Evolutionary conservation across 1,139 yeast species (phyloP).

Genomic region (Candida sp.): DNA sequence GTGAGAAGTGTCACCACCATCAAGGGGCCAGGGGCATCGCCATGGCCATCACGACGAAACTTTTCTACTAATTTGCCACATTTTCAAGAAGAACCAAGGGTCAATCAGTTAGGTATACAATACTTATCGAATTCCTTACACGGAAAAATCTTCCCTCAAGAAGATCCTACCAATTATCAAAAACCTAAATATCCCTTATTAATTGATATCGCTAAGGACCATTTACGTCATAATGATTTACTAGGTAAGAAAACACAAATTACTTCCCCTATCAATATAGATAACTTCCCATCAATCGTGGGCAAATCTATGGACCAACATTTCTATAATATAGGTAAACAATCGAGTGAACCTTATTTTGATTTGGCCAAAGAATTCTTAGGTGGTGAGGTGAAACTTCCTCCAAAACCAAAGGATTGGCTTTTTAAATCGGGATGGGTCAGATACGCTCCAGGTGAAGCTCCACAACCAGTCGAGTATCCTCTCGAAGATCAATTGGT

Average conservation of each 20-base stretch:
- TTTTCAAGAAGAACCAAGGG: slow-evolving; percentile 38
- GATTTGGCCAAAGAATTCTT: slow-evolving; percentile 41
- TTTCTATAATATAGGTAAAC: slow-evolving; percentile 67
- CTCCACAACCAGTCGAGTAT: slow-evolving; percentile 57
- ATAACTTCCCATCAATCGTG: slow-evolving; percentile 59
- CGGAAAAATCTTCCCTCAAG: slow-evolving; percentile 54
- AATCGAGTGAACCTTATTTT: slow-evolving; percentile 61
- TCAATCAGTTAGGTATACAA: slow-evolving; percentile 66
- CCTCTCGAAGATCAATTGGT: slow-evolving; percentile 70
- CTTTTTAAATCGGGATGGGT: slow-evolving; percentile 75
- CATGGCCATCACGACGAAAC: neutral
- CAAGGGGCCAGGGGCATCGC: no score
- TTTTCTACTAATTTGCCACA: neutral
- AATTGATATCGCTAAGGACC: slow-evolving; percentile 56
- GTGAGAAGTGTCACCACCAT: neutral
- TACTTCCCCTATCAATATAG: slow-evolving; percentile 57
- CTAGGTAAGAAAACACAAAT: slow-evolving; percentile 76
- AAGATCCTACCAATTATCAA: slow-evolving; percentile 19
- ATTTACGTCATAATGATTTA: slow-evolving; percentile 62
- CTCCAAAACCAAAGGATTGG: slow-evolving; percentile 54
- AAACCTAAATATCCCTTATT: slow-evolving; percentile 32
- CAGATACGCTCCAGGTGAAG: slow-evolving; percentile 53
- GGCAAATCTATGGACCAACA: slow-evolving; percentile 82
- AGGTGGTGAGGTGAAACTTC: slow-evolving; percentile 22
- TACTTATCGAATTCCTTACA: slow-evolving; percentile 62